Evolutionary conservation across 2,329 filamentous ascomycete genomes (phyloP).

Genomic region (Trichophyton schoenleinii): DNA sequence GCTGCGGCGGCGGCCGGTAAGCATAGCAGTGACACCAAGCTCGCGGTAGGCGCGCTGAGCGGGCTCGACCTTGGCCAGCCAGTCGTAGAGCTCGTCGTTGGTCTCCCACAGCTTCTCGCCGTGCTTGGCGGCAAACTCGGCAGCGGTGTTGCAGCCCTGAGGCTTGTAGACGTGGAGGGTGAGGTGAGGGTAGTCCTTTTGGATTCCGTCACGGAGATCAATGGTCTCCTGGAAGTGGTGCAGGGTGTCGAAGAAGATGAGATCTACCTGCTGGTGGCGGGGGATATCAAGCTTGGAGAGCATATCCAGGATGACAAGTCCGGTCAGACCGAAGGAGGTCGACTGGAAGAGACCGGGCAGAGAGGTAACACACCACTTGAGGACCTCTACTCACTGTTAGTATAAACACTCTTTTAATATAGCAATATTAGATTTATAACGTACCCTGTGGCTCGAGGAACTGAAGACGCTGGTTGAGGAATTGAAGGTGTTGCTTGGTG

Average conservation of each 20-base stretch:
- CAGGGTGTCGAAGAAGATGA: conserved; percentile 68
- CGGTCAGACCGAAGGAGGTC: conserved; percentile 69
- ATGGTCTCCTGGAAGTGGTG: conserved; percentile 73
- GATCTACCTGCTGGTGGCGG: conserved; percentile 37
- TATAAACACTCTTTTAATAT: conserved; percentile 15
- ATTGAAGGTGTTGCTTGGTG: conserved; percentile 74
- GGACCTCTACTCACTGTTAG: conserved; percentile 48
- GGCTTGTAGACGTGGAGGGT: conserved; percentile 86
- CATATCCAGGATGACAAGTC: conserved; percentile 69
- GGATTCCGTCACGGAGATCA: conserved; percentile 60
- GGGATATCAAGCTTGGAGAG: conserved; percentile 39
- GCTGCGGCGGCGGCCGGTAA: conserved; percentile 81
- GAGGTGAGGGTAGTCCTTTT: conserved; percentile 61
- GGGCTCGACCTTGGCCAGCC: conserved; percentile 93
- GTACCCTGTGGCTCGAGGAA: conserved; percentile 66
- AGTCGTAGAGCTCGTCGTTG: conserved; percentile 86
- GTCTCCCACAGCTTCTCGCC: conserved; percentile 74
- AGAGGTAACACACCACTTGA: conserved; percentile 82
- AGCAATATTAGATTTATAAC: conserved; percentile 15
- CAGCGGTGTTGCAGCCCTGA: conserved; percentile 55
- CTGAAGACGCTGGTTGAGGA: conserved; percentile 81
- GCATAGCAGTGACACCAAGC: conserved; percentile 73
- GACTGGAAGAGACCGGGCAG: conserved; percentile 83
- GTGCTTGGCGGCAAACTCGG: conserved; percentile 70
- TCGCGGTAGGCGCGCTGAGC: conserved; percentile 82